Percentiles rank a stretch among this genome's conserved stretches.
These are phyloP conservation scores for Xylaria palmicola DNA, from an alignment of 495 filamentous ascomycete species.

Conservation along the genomic window DNA sequence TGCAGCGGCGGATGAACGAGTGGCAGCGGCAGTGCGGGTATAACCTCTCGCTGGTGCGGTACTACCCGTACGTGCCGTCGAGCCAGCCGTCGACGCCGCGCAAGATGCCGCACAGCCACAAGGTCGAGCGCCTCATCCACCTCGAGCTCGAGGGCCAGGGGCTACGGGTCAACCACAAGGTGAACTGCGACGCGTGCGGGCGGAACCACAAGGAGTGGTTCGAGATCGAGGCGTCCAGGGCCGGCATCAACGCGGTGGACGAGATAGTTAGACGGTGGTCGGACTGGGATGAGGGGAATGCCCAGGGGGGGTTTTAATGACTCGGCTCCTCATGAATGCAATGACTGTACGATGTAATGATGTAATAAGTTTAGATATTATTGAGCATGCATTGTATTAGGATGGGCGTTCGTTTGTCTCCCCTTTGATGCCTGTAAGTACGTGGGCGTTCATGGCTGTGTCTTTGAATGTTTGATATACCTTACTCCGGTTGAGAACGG, in stretches of 20 bases:
- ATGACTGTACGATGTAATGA: slow-evolving; percentile 9
- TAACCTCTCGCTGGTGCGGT: slow-evolving; percentile 80
- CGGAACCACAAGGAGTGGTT: slow-evolving; percentile 96
- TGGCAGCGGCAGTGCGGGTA: slow-evolving; percentile 93
- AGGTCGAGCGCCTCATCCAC: slow-evolving; percentile 88
- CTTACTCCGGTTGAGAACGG: neutral
- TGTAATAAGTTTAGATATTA: neutral
- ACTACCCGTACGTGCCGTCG: slow-evolving; percentile 80
- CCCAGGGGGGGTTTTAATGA: neutral
- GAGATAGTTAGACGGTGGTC: slow-evolving; percentile 85
- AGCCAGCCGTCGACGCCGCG: slow-evolving; percentile 36
- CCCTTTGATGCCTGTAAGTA: neutral
- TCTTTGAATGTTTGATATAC: no score
- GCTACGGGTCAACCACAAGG: slow-evolving; percentile 53
- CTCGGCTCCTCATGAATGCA: neutral
- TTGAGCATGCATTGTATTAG: neutral
- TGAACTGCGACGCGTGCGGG: slow-evolving; percentile 73
- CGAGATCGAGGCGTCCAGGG: slow-evolving; percentile 73
- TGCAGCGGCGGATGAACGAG: slow-evolving; percentile 86
- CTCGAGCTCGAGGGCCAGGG: slow-evolving; percentile 74
- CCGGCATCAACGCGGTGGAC: slow-evolving; percentile 74
- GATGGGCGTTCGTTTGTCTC: neutral
- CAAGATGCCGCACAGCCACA: slow-evolving; percentile 86
- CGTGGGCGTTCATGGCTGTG: no score
- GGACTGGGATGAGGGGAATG: slow-evolving; percentile 59